Evolutionary conservation across 2,329 filamentous ascomycete genomes (phyloP).

Genomic region (Colletotrichum sublineola): DNA sequence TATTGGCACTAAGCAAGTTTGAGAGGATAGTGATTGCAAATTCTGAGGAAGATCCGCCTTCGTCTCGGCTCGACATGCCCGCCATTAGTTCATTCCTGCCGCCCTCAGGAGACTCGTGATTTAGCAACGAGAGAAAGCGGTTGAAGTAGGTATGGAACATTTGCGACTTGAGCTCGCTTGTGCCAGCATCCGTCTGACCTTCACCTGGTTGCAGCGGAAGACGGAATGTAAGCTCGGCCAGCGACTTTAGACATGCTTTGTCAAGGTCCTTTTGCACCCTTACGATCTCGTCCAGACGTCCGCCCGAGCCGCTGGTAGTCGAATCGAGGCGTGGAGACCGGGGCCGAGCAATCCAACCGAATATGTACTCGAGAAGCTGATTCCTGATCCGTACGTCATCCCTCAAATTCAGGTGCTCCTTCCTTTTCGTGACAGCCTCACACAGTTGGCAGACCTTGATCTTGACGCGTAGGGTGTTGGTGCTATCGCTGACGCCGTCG

Average conservation of each 20-base stretch:
- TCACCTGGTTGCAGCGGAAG: conserved; percentile 76
- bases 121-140: conserved; percentile 75
- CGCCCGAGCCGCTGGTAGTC: conserved; percentile 48
- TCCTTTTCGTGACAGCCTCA: conserved; percentile 74
- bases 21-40: conserved; percentile 77
- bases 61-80: conserved; percentile 58
- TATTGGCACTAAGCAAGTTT: conserved; percentile 78
- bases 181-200: conserved; percentile 74
- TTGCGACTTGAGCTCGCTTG: conserved; percentile 76
- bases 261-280: conserved; percentile 76
- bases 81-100: conserved; percentile 57
- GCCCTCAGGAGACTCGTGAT: conserved; percentile 65
- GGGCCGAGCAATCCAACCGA: conserved; percentile 76
- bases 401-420: conserved; percentile 76
- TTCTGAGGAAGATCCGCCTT: conserved; percentile 68
- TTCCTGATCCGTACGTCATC: conserved; percentile 79
- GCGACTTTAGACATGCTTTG: conserved; percentile 72
- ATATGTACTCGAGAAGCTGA: conserved; percentile 76
- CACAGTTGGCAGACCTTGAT: conserved; percentile 78
- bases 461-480: conserved; percentile 72
- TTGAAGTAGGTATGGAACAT: conserved; percentile 82
- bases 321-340: conserved; percentile 63
- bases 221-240: conserved; percentile 76
- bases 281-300: conserved; percentile 68
- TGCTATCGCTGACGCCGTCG: conserved; percentile 68